Percentiles rank a stretch among this genome's conserved stretches.
Evolutionary conservation across 2,329 filamentous ascomycete genomes (phyloP).

Genomic region (Podosphaera fusca): DNA sequence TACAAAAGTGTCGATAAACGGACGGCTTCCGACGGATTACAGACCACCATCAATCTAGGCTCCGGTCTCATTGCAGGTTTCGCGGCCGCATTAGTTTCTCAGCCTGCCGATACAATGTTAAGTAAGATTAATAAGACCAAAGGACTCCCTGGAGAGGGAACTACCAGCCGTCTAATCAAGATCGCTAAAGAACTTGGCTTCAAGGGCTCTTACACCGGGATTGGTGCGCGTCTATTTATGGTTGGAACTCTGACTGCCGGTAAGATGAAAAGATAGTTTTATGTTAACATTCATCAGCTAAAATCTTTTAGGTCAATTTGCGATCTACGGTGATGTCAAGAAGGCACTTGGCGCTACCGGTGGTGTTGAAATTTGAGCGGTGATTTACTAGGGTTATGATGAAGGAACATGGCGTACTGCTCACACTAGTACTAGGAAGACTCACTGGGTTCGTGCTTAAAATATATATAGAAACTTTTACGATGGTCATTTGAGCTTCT

Average conservation of each 20-base stretch:
- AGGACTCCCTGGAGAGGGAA: slow-evolving; percentile 68
- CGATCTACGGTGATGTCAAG: slow-evolving; percentile 65
- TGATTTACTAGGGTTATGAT: slow-evolving; percentile 4
- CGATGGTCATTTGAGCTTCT: neutral
- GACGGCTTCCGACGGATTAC: slow-evolving; percentile 38
- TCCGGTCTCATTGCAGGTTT: slow-evolving; percentile 63
- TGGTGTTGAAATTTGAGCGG: slow-evolving; percentile 46
- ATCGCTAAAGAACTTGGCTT: slow-evolving; percentile 70
- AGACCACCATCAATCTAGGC: slow-evolving; percentile 63
- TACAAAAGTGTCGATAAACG: slow-evolving; percentile 50
- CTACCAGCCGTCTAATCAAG: slow-evolving; percentile 60
- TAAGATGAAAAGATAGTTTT: slow-evolving; percentile 4
- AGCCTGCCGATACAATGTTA: slow-evolving; percentile 84
- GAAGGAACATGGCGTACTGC: neutral
- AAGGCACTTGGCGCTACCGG: slow-evolving; percentile 45
- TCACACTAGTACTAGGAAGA: neutral
- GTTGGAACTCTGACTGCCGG: slow-evolving; percentile 14
- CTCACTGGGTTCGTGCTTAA: neutral
- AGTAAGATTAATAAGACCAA: slow-evolving; percentile 93
- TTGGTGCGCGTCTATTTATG: slow-evolving; percentile 59
- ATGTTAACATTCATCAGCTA: slow-evolving; percentile 2
- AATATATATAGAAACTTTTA: neutral
- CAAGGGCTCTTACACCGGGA: slow-evolving; percentile 55
- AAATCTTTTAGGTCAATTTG: slow-evolving; percentile 49
- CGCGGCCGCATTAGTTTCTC: slow-evolving; percentile 66